Evolutionary conservation across 2,329 filamentous ascomycete genomes (phyloP), one percentile per base, ranked within the genome.

Genomic region (Triangularia setosa): DNA sequence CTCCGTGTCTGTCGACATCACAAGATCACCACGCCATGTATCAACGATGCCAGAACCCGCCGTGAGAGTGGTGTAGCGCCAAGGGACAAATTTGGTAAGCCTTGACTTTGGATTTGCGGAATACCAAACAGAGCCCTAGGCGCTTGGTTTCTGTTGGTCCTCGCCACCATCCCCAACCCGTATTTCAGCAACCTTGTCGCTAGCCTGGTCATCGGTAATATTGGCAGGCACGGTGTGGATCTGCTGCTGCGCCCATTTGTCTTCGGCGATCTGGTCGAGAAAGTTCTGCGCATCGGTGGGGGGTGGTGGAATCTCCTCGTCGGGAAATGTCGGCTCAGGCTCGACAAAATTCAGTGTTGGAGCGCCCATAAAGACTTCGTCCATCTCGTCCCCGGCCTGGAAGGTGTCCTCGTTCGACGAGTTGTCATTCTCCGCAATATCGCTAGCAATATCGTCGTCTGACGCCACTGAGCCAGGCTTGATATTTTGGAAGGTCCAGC

Each of bases 401-500:
- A 72, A 64, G 16, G 59, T 70, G 65, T 70, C 70, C 64, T 73
- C 73, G 28, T 74, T 69, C 9, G 74, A 73, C 8, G 75, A 77
- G n/a, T 73, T 74, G 64, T 79, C 75, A 60, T 73, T 73, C 63
- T 78, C 76, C 8, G 77, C 77, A 25, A 73, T 73, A 58, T 77
- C 75, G 30, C 75, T 77, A 23, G 75, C 76, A 16, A 73, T 71
- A 44, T 72, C 69, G 44, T 74, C 74, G 28, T 70, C 73, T n/a
- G 73, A 69, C 1, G 71, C 71, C 9, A 72, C 72, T 55, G 74
- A 75, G 56, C 69, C 70, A 6, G 71, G 68, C 25, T 65, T 68
- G 14, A 69, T 28, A 35, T 82, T 70, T 21, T 74, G 73, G 67
- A 86, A 86, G 67, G 71, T 81, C 84, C 84, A 86, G 33, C 71